These are phyloP conservation scores for Corylus heterophylla DNA, from an alignment of 306 rosid genomes.

Conservation along the genomic window DNA sequence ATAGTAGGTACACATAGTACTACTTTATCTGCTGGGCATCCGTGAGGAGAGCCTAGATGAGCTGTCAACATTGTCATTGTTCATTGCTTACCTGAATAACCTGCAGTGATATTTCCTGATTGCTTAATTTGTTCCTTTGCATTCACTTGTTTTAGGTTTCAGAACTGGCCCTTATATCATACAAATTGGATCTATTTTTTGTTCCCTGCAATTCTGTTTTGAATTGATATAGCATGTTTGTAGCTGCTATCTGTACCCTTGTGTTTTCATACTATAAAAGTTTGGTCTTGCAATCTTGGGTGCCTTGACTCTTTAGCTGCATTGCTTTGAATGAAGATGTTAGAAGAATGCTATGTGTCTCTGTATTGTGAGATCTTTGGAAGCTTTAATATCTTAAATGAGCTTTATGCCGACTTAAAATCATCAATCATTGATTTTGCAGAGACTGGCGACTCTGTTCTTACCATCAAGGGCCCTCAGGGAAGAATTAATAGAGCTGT, in stretches of 20 bases:
- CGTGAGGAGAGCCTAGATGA: no score
- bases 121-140: not conserved
- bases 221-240: no score
- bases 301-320: not conserved
- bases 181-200: no score
- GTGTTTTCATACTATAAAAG: not conserved
- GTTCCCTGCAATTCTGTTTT: no score
- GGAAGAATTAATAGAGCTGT: constrained; percentile 93
- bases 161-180: no score
- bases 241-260: not conserved
- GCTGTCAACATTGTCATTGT: not conserved
- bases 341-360: not conserved
- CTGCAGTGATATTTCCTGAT: not conserved
- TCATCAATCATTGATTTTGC: constrained; percentile 15
- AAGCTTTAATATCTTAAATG: not conserved
- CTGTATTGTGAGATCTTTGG: not conserved
- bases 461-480: constrained; percentile 74
- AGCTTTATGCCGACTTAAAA: not conserved
- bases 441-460: constrained; percentile 80
- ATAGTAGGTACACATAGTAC: no score
- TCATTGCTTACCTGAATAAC: not conserved
- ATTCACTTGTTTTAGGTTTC: not conserved
- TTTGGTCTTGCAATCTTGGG: not conserved
- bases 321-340: not conserved
- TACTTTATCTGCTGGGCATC: no score